Conservation (phyloP, 192 early-diverging fungal genomes). For the Dissophora ornata region DNA sequence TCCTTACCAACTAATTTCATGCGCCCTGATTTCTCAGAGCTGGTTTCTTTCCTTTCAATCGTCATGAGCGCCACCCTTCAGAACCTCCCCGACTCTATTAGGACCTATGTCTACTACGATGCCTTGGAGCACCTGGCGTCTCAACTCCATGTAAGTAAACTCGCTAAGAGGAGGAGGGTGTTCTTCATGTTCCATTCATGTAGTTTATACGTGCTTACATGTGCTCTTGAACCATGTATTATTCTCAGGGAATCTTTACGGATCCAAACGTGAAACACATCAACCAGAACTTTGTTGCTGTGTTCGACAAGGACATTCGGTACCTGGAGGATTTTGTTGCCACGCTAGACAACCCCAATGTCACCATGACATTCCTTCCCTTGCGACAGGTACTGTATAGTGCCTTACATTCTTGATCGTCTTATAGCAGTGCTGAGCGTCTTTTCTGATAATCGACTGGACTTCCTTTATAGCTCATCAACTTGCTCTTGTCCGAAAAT, state of each 20-base stretch:
- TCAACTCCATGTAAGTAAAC: constrained; percentile 69
- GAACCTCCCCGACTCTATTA: constrained; percentile 74
- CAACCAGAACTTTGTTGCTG: constrained; percentile 66
- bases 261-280: constrained; percentile 70
- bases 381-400: constrained; percentile 85
- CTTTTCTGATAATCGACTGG: no score
- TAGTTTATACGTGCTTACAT: neutral
- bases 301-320: constrained; percentile 74
- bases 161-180: no score
- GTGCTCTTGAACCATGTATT: no score
- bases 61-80: constrained; percentile 76
- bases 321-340: constrained; percentile 81
- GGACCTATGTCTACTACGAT: constrained; percentile 76
- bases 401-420: no score
- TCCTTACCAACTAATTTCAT: neutral
- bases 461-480: constrained; percentile 64
- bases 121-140: constrained; percentile 77
- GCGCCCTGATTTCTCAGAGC: constrained; percentile 55
- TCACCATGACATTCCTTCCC: constrained; percentile 75
- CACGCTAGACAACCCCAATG: constrained; percentile 72
- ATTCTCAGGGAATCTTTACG: constrained; percentile 64
- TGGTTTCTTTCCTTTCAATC: constrained; percentile 74
- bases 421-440: no score
- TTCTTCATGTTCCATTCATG: no score
- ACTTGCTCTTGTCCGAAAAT: constrained; percentile 73